phyloP scores from a whole-genome alignment of 768 basidiomycete genomes.

The Pleurotus tuoliensis region DNA sequence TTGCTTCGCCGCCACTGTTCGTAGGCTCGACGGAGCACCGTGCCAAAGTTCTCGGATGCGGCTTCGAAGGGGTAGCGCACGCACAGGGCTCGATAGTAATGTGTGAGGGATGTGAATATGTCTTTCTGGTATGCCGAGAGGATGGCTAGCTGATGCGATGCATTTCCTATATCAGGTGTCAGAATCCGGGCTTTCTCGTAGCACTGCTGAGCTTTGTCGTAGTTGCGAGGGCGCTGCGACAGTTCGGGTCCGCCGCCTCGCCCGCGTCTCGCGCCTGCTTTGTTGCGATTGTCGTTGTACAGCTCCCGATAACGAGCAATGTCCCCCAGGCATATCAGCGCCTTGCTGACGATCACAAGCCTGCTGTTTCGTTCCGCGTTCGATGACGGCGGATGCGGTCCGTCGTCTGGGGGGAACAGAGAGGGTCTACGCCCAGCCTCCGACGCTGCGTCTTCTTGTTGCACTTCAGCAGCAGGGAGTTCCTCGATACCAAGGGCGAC shows the following conservation, averaged over 20 bases:
- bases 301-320: constrained; percentile 91
- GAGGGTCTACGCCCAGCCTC: constrained; percentile 51
- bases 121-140: constrained; percentile 83
- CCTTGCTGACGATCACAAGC: constrained; percentile 80
- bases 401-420: constrained; percentile 61
- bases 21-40: constrained; percentile 61
- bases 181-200: constrained; percentile 85
- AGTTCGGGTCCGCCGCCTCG: constrained; percentile 44
- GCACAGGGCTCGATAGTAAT: constrained; percentile 91
- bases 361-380: constrained; percentile 54
- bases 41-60: constrained; percentile 80
- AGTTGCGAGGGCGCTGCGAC: constrained; percentile 60
- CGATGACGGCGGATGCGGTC: constrained; percentile 34
- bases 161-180: constrained; percentile 86
- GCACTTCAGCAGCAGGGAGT: constrained; percentile 9
- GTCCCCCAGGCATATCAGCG: constrained; percentile 89
- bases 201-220: constrained; percentile 69
- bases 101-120: constrained; percentile 71
- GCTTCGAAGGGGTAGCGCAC: constrained; percentile 84
- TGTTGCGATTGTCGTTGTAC: constrained; percentile 71
- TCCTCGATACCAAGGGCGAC: constrained; percentile 55
- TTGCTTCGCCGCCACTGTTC: constrained; percentile 51
- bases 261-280: constrained; percentile 44
- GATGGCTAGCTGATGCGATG: constrained; percentile 95
- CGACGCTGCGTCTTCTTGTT: constrained; percentile 17